These are phyloP conservation scores for Leishmania martiniquensis DNA, from an alignment of 208 protist genomes.

Conservation along the genomic window DNA sequence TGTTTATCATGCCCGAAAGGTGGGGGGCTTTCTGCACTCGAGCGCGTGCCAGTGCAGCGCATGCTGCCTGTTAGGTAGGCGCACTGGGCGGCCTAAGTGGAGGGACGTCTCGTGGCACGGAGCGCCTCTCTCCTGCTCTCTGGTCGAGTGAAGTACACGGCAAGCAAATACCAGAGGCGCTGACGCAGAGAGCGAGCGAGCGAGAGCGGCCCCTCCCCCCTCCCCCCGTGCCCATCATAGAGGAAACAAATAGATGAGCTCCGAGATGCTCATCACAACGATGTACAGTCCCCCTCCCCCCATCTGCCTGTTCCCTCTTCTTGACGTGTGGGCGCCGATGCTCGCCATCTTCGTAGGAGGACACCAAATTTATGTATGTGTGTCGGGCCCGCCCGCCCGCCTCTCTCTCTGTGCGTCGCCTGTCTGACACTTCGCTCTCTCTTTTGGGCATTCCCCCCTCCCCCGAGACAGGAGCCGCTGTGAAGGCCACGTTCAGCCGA, in stretches of 20 bases:
- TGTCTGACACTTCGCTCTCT: not conserved
- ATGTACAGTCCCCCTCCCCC: not conserved
- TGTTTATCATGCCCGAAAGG: too few relatives aligned
- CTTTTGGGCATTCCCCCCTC: not conserved
- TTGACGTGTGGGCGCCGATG: not conserved
- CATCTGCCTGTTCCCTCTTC: too few relatives aligned
- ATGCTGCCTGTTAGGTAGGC: too few relatives aligned
- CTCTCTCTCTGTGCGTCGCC: not conserved
- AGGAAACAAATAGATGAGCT: not conserved
- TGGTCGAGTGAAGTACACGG: not conserved
- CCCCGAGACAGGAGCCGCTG: too few relatives aligned
- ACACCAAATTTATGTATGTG: not conserved
- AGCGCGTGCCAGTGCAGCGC: too few relatives aligned
- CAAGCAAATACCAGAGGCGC: not conserved
- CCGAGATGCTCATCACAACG: not conserved
- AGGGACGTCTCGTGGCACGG: too few relatives aligned
- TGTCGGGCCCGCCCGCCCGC: not conserved
- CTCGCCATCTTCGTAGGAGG: not conserved
- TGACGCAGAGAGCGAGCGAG: not conserved
- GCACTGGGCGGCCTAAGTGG: too few relatives aligned
- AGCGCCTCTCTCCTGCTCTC: not conserved
- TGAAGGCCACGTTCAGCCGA: not conserved
- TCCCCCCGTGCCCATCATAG: not conserved
- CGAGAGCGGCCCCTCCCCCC: too few relatives aligned
- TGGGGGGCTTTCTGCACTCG: too few relatives aligned